phyloP scores from a whole-genome alignment of 805 yeast genomes.

The Candida ipomoeae region DNA sequence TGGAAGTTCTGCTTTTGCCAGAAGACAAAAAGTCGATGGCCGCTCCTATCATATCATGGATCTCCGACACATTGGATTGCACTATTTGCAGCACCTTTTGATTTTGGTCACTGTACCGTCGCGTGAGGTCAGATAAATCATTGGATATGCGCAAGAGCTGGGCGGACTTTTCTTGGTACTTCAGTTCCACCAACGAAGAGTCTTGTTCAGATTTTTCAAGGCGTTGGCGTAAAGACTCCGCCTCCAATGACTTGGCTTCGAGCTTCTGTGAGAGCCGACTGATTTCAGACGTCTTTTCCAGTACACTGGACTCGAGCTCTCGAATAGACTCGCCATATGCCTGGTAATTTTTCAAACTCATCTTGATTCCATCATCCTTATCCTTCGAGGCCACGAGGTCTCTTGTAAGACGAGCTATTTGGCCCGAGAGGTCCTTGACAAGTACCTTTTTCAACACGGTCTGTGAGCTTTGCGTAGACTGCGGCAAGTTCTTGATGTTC shows the following conservation, averaged over 20 bases:
- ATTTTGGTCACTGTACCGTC: background rate
- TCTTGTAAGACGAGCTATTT: conserved; percentile 49
- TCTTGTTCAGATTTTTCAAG: background rate
- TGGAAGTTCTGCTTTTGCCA: background rate
- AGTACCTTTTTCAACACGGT: conserved; percentile 47
- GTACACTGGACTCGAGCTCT: conserved; percentile 9
- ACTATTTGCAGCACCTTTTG: conserved; percentile 1
- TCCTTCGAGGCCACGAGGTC: conserved; percentile 61
- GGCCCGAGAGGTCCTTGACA: conserved; percentile 52
- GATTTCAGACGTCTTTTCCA: conserved; percentile 11
- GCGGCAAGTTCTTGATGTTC: conserved; percentile 64
- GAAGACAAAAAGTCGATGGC: background rate
- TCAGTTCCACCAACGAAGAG: background rate
- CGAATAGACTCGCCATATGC: conserved; percentile 10
- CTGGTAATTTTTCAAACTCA: conserved; percentile 55
- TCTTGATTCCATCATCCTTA: conserved; percentile 57
- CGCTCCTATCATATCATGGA: background rate
- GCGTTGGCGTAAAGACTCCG: background rate
- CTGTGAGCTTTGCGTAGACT: conserved; percentile 38
- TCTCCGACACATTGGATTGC: conserved; percentile 1
- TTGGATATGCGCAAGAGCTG: background rate
- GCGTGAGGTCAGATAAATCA: background rate
- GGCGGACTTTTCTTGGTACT: background rate
- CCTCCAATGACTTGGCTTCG: background rate
- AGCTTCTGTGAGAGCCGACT: background rate